A percentile compares a stretch with the other conserved stretches of the same genome.
phyloP scores from a whole-genome alignment of 306 rosid genomes.

The Prunus persica region Prunus_persica_NCBIv2 NC_034013.1:12877001-12877500 shows the following conservation, averaged over 20 bases:
- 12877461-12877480: constrained; percentile 9
- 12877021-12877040: background rate
- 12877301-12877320: constrained; percentile 21
- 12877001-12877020: too few relatives aligned
- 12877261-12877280: constrained; percentile 34
- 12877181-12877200: constrained; percentile 75
- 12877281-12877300: constrained; percentile 48
- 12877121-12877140: constrained; percentile 22
- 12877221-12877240: constrained; percentile 61
- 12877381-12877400: constrained; percentile 4
- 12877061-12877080: constrained; percentile 16
- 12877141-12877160: constrained; percentile 12
- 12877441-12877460: too few relatives aligned
- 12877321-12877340: constrained; percentile 30
- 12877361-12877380: background rate
- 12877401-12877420: constrained; percentile 49
- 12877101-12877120: constrained; percentile 4
- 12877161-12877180: constrained; percentile 38
- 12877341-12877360: constrained; percentile 21
- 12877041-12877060: too few relatives aligned
- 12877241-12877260: constrained; percentile 38
- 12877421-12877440: constrained; percentile 16
- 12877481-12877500: background rate
- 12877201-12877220: constrained; percentile 60
- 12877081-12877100: constrained; percentile 21